phyloP scores from a whole-genome alignment of 768 basidiomycete genomes.

The Lactarius pseudohatsudake region DNA sequence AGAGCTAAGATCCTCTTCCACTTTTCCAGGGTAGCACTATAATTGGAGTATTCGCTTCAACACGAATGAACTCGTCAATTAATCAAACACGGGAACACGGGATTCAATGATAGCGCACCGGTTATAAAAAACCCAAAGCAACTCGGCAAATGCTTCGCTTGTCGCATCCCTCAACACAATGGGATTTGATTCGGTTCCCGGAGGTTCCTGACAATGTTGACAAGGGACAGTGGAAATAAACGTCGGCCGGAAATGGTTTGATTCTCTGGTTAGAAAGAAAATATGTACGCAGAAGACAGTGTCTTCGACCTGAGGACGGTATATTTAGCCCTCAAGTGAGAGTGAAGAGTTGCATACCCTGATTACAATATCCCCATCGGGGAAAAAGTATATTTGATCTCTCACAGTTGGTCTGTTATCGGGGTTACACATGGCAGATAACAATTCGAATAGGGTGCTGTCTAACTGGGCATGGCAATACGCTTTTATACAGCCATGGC shows the following conservation, averaged over 20 bases:
- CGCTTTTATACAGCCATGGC: conserved; percentile 10
- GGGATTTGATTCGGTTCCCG: conserved; percentile 35
- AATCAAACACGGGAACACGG: conserved; percentile 32
- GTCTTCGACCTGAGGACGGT: conserved; percentile 49
- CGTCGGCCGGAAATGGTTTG: conserved; percentile 42
- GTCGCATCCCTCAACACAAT: conserved; percentile 33
- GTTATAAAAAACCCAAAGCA: conserved; percentile 39
- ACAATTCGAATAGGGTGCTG: no score
- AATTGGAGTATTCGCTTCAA: conserved; percentile 54
- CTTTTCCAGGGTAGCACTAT: conserved; percentile 45
- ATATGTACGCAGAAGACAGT: conserved; percentile 56
- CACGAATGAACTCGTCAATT: conserved; percentile 24
- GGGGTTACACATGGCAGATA: no score
- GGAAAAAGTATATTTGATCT: background rate
- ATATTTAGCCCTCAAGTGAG: background rate
- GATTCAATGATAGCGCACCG: conserved; percentile 30
- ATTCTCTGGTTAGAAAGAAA: conserved; percentile 65
- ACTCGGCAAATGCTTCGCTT: conserved; percentile 32
- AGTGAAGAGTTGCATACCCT: background rate
- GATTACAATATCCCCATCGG: background rate
- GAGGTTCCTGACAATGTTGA: conserved; percentile 28
- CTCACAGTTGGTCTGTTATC: fast-evolving
- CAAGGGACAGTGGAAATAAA: conserved; percentile 28
- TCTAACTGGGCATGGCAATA: background rate
- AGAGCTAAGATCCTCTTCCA: conserved; percentile 59